These are phyloP conservation scores for Boletus sensibilis DNA, from an alignment of 768 basidiomycete species.

Conservation along the genomic window DNA sequence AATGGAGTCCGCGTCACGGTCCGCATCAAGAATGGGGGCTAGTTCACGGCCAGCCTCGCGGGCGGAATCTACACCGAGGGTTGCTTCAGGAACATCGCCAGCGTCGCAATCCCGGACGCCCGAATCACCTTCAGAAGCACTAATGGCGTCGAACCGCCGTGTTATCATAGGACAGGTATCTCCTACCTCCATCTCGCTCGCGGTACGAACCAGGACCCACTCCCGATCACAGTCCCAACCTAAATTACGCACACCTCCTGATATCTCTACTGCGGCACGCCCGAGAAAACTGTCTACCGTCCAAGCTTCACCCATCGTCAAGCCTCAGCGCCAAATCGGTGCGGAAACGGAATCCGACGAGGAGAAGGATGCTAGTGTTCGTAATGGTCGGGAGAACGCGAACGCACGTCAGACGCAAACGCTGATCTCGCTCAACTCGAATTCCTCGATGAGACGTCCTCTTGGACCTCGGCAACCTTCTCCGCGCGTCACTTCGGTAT, in stretches of 20 bases:
- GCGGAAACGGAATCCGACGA: constrained; percentile 1
- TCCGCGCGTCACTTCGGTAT: constrained; percentile 6
- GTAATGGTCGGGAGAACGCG: neutral
- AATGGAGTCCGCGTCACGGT: constrained; percentile 13
- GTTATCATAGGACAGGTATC: neutral
- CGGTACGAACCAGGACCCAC: constrained; percentile 10
- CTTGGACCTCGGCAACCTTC: constrained; percentile 23
- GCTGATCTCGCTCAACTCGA: constrained; percentile 15
- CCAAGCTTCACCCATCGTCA: constrained; percentile 29
- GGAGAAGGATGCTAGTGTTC: neutral
- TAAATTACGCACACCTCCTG: constrained; percentile 23
- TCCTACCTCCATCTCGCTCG: neutral
- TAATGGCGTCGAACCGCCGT: neutral
- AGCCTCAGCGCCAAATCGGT: constrained; percentile 9
- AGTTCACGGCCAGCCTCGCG: constrained; percentile 19
- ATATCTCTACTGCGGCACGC: constrained; percentile 1
- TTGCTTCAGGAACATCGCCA: neutral
- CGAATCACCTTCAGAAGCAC: neutral
- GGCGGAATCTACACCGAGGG: constrained; percentile 1
- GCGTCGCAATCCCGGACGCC: neutral
- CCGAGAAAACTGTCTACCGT: constrained; percentile 31
- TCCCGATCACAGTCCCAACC: constrained; percentile 38
- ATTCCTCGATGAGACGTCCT: constrained; percentile 27
- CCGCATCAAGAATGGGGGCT: constrained; percentile 20
- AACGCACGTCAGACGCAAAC: constrained; percentile 10